phyloP scores from a whole-genome alignment of 164 flowering plant species.

The Magnolia changhungtana region DNA sequence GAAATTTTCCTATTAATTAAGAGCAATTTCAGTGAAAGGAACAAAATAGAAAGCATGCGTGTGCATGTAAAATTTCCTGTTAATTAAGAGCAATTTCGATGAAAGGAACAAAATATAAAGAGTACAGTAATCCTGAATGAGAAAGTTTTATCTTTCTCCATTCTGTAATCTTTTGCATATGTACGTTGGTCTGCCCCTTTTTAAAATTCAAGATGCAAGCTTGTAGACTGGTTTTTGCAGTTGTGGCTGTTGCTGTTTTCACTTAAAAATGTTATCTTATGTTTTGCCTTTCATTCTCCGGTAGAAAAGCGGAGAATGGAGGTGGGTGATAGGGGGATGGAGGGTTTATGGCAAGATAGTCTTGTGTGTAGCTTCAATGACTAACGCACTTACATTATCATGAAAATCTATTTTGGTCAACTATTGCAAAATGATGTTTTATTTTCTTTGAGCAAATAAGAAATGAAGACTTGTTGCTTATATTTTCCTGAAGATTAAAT shows the following conservation, averaged over 20 bases:
- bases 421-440: too few species aligned
- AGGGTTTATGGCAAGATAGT: too few species aligned
- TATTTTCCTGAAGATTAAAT: neutral
- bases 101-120: too few species aligned
- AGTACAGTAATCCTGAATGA: neutral
- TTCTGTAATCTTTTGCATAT: neutral
- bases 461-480: neutral
- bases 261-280: too few species aligned
- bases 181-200: neutral
- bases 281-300: too few species aligned
- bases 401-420: too few species aligned
- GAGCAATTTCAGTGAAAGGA: neutral
- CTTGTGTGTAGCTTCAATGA: too few species aligned
- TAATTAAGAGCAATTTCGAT: neutral
- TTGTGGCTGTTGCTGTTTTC: too few species aligned
- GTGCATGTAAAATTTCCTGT: neutral
- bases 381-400: too few species aligned
- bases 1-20: neutral
- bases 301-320: too few species aligned
- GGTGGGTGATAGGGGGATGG: too few species aligned
- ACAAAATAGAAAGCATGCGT: too few species aligned
- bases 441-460: neutral
- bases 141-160: neutral
- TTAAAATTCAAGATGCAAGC: neutral
- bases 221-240: neutral